Conservation (phyloP, 352 stramenopile genomes). For the Phytophthora meadii region DNA sequence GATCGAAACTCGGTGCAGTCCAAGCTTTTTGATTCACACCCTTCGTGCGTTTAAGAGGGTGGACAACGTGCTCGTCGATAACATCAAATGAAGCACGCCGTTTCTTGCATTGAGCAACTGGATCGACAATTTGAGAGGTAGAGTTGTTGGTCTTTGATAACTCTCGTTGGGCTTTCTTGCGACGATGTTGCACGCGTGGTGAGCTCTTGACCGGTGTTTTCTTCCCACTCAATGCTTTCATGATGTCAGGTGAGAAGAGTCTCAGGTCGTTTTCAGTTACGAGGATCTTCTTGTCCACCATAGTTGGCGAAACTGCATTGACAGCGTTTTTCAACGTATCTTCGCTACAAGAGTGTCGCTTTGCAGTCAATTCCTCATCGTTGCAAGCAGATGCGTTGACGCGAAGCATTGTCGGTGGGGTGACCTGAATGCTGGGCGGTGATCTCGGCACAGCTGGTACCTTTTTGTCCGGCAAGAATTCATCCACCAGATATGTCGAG, state of each 20-base stretch:
- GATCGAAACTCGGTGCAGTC: slow-evolving; percentile 6
- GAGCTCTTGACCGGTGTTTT: slow-evolving; percentile 10
- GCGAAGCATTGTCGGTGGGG: slow-evolving; percentile 14
- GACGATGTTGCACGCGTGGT: slow-evolving; percentile 15
- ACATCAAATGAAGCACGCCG: slow-evolving; percentile 20
- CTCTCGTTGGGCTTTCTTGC: slow-evolving; percentile 8
- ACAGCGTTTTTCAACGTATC: slow-evolving; percentile 19
- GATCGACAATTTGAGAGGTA: background rate
- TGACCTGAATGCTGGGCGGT: background rate
- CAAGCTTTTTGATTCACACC: slow-evolving; percentile 5
- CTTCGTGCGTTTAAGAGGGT: slow-evolving; percentile 21
- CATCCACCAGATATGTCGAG: slow-evolving; percentile 21
- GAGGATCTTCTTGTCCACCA: slow-evolving; percentile 53
- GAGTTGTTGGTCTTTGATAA: background rate
- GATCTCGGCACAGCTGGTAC: background rate
- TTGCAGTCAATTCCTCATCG: background rate
- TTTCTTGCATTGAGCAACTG: slow-evolving; percentile 7
- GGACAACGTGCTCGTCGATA: slow-evolving; percentile 5
- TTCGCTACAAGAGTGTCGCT: background rate
- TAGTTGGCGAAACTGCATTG: slow-evolving; percentile 43
- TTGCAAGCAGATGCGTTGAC: slow-evolving; percentile 17
- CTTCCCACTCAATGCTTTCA: slow-evolving; percentile 15
- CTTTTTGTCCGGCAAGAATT: slow-evolving; percentile 21
- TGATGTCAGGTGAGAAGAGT: slow-evolving; percentile 31
- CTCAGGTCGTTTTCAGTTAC: slow-evolving; percentile 56